phyloP scores from a whole-genome alignment of 768 basidiomycete species.

The Tylopilus sp. region DNA sequence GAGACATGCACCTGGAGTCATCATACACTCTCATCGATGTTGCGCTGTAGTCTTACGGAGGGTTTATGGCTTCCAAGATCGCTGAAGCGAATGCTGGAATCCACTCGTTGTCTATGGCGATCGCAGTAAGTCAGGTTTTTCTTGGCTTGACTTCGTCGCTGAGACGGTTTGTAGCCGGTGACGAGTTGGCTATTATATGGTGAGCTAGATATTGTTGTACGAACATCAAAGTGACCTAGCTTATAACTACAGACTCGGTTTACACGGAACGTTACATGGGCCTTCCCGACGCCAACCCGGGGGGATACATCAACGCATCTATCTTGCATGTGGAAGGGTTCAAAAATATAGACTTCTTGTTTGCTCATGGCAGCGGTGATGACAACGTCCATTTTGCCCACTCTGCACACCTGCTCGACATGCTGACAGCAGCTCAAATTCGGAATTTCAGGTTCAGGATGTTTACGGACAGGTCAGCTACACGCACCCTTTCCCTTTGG shows the following conservation, averaged over 20 bases:
- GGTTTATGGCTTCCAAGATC: conserved; percentile 93
- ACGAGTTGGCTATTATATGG: conserved; percentile 84
- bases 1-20: conserved; percentile 29
- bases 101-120: conserved; percentile 86
- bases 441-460: conserved; percentile 83
- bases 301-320: conserved; percentile 87
- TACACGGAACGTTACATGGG: conserved; percentile 99
- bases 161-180: conserved; percentile 56
- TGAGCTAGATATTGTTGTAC: conserved; percentile 29
- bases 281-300: conserved; percentile 70
- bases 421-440: conserved; percentile 78
- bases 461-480: conserved; percentile 89
- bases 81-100: conserved; percentile 87
- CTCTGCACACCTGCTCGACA: conserved; percentile 87
- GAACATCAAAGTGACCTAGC: neutral
- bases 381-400: conserved; percentile 97
- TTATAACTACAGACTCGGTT: conserved; percentile 66
- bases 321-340: conserved; percentile 89
- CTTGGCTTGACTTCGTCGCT: conserved; percentile 2
- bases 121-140: conserved; percentile 59
- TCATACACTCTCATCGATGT: neutral
- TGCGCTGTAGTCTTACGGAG: conserved; percentile 77
- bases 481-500: neutral
- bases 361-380: conserved; percentile 93
- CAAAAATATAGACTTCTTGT: conserved; percentile 70